Conservation (phyloP, 495 filamentous ascomycete genomes). For the Durotheca rogersii region DNA sequence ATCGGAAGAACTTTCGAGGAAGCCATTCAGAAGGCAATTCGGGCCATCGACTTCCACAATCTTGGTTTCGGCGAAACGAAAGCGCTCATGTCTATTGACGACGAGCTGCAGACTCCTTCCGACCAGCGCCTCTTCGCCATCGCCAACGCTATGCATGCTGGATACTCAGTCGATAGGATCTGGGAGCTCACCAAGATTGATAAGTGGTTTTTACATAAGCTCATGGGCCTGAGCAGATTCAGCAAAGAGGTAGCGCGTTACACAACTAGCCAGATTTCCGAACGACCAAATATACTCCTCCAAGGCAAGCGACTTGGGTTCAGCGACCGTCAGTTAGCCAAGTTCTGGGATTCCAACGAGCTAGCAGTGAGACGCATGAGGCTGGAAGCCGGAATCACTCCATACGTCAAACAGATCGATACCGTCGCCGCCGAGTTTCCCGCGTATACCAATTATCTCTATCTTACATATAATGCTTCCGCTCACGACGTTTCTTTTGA, state of each 20-base stretch:
- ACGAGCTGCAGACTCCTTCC: slow-evolving; percentile 93
- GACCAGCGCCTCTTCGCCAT: slow-evolving; percentile 97
- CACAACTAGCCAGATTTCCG: slow-evolving; percentile 66
- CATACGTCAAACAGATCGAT: slow-evolving; percentile 96
- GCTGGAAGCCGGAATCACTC: slow-evolving; percentile 79
- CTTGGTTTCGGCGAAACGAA: slow-evolving; percentile 89
- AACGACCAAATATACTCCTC: slow-evolving; percentile 57
- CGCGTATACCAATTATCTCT: slow-evolving; percentile 92
- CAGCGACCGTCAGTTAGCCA: slow-evolving; percentile 88
- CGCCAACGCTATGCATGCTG: slow-evolving; percentile 93
- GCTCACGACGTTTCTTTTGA: slow-evolving; percentile 83
- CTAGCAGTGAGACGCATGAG: slow-evolving; percentile 79
- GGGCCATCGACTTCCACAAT: slow-evolving; percentile 92
- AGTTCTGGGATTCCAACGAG: slow-evolving; percentile 91
- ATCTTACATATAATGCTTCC: slow-evolving; percentile 90
- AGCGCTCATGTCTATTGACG: slow-evolving; percentile 92
- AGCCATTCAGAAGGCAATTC: slow-evolving; percentile 97
- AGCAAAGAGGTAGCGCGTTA: slow-evolving; percentile 71
- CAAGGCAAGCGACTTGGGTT: slow-evolving; percentile 93
- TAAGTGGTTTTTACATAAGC: slow-evolving; percentile 91
- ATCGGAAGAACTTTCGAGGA: slow-evolving; percentile 97
- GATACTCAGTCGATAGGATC: slow-evolving; percentile 92
- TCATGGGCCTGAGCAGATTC: slow-evolving; percentile 90
- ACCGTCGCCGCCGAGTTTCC: slow-evolving; percentile 98
- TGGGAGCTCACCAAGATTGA: slow-evolving; percentile 98